These are phyloP conservation scores for Aethionema arabicum DNA, from an alignment of 345 rosid species.

Conservation along the genomic window DNA sequence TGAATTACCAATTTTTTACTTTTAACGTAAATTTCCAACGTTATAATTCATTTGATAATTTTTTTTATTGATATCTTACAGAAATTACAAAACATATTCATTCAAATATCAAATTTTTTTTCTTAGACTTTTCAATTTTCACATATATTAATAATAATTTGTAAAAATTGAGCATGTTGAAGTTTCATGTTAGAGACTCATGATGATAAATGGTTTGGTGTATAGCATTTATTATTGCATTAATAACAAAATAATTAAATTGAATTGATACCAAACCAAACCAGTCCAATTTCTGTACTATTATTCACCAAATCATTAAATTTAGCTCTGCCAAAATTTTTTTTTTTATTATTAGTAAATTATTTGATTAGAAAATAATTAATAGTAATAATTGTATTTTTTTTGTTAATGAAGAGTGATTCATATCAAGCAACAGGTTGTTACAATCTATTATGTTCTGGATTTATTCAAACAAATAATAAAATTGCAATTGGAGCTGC, in stretches of 20 bases:
- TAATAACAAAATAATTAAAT: constrained; percentile 23
- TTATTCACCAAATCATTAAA: constrained; percentile 34
- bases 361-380: neutral
- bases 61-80: neutral
- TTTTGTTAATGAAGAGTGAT: constrained; percentile 57
- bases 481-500: constrained; percentile 99
- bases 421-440: constrained; percentile 98
- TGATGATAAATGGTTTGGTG: constrained; percentile 37
- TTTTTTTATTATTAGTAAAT: neutral
- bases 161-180: constrained; percentile 15
- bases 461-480: constrained; percentile 93
- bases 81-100: neutral
- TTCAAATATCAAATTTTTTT: too few species aligned
- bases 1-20: constrained; percentile 31
- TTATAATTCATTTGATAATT: constrained; percentile 3
- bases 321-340: constrained; percentile 21
- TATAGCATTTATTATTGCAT: constrained; percentile 39
- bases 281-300: constrained; percentile 30
- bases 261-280: constrained; percentile 32
- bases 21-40: constrained; percentile 24
- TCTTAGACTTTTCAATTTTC: too few species aligned
- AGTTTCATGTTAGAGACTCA: constrained; percentile 29
- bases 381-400: too few species aligned
- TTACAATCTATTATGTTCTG: constrained; percentile 90
- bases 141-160: neutral